Evolutionary conservation across 2,329 filamentous ascomycete species (phyloP).

Genomic region (Penicillium hordei): DNA sequence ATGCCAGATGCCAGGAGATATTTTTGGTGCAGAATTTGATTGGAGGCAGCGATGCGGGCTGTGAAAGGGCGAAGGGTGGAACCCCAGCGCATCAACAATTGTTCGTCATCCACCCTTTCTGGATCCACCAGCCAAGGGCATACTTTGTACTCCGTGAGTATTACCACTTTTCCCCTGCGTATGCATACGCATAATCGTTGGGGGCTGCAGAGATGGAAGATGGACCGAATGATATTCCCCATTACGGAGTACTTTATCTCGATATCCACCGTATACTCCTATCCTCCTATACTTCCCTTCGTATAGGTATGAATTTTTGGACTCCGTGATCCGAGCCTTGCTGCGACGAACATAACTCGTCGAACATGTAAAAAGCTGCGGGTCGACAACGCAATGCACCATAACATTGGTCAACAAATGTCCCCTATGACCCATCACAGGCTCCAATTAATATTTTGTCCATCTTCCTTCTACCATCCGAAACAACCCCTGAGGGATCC

Average conservation of each 20-base stretch:
- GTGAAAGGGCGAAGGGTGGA: constrained; percentile 16
- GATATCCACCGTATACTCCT: neutral
- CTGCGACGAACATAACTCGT: constrained; percentile 19
- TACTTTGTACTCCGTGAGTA: too few species aligned
- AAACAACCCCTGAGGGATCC: neutral
- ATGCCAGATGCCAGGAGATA: constrained; percentile 20
- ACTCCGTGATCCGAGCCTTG: constrained; percentile 11
- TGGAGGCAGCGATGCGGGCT: constrained; percentile 18
- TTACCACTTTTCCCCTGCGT: constrained; percentile 6
- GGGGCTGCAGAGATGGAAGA: neutral
- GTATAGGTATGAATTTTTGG: constrained; percentile 2
- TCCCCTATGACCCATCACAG: constrained; percentile 16
- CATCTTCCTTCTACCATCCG: constrained; percentile 10
- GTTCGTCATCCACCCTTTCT: constrained; percentile 19
- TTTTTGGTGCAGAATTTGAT: constrained; percentile 27
- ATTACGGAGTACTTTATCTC: neutral
- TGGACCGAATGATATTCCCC: neutral
- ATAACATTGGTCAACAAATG: constrained; percentile 16
- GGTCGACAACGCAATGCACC: constrained; percentile 19
- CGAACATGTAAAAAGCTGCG: constrained; percentile 15
- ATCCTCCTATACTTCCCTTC: too few species aligned
- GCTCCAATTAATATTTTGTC: constrained; percentile 1
- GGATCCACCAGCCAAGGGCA: constrained; percentile 14
- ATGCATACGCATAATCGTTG: neutral
- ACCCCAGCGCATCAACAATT: constrained; percentile 14